Conservation (phyloP, 2,329 filamentous ascomycete species). For the Microsporum audouinii region DNA sequence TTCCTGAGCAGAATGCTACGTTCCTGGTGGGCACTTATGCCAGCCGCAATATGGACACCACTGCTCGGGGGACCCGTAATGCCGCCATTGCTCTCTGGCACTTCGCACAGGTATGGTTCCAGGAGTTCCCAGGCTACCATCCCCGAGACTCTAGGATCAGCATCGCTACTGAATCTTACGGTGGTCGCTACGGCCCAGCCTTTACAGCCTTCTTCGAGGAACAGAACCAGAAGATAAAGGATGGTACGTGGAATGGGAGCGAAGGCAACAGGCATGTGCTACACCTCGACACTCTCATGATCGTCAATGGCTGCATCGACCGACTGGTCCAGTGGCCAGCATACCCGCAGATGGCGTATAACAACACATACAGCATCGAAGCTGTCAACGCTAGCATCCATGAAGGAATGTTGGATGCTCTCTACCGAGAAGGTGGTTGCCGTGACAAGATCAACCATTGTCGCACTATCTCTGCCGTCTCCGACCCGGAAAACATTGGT, state of each 20-base stretch:
- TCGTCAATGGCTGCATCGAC: slow-evolving; percentile 27
- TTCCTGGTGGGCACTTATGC: neutral
- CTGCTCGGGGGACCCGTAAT: neutral
- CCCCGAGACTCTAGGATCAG: neutral
- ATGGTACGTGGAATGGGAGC: neutral
- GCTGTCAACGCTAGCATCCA: slow-evolving; percentile 35
- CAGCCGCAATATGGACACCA: neutral
- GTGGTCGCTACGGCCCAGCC: neutral
- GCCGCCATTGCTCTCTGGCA: slow-evolving; percentile 3
- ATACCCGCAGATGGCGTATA: slow-evolving; percentile 37
- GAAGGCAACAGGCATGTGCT: neutral
- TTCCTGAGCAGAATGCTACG: neutral
- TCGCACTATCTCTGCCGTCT: slow-evolving; percentile 18
- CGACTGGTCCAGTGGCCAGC: slow-evolving; percentile 36
- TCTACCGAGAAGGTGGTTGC: slow-evolving; percentile 34
- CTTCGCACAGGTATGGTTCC: neutral
- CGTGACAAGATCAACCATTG: slow-evolving; percentile 39
- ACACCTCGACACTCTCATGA: slow-evolving; percentile 35
- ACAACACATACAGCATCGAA: slow-evolving; percentile 42
- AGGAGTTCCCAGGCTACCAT: slow-evolving; percentile 4
- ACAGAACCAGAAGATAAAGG: slow-evolving; percentile 1
- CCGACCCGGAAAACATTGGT: slow-evolving; percentile 4
- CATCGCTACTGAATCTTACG: neutral
- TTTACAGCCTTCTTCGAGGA: neutral
- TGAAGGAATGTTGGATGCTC: slow-evolving; percentile 28